Base-by-base conservation (phyloP, 805 yeast species). In the Myxozyma nipponensis region DNA sequence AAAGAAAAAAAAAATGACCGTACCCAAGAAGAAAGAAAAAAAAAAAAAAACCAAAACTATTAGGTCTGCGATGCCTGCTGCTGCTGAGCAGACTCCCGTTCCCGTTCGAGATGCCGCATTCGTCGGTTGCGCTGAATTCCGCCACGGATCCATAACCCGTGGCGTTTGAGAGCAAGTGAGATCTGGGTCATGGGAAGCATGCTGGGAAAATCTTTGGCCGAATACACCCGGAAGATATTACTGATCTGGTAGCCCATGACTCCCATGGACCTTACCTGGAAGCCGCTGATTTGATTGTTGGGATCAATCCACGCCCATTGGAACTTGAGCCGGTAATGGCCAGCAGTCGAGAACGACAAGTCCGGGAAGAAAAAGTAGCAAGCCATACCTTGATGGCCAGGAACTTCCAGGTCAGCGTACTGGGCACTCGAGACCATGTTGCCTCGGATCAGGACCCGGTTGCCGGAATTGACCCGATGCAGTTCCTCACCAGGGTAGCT, bases 121-220 rank as follows among this genome's bases (percentile, higher is more conserved):
- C 38, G 17, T n/a, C 44, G 30, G 46, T 44, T 51, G 22, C 58
- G 48, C 42, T 54, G 58, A 21, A 47, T 44, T 39, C 57, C 56
- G 21, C 58, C 58, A 10, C 56, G 46, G 30, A 54, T 54, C 56
- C 58, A 50, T 19, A 51, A 35, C 28, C 56, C 57, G 10, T 53
- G 46, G n/a, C 49, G 40, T 34, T 54, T 51, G 39, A 54, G 58
- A 3, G 58, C 41, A 19, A 40, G 46, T 2, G 58, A 51, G 13
- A 54, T 35, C n/a, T 50, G 46, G 18, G 58, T 54, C 52, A 51
- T 50, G 4, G 58, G 56, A 13, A 51, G 44, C 46, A 67, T 61
- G 18, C 69, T 67, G 9, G 70, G 70, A 45, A 67, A 67, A 25
- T 61, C 59, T 49, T 67, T 67, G 4, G 70, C 67, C n/a, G 68